Percentiles rank a stretch among this genome's conserved stretches.
Conservation (phyloP, 345 rosid genomes). For the Citrus glauca region DNA sequence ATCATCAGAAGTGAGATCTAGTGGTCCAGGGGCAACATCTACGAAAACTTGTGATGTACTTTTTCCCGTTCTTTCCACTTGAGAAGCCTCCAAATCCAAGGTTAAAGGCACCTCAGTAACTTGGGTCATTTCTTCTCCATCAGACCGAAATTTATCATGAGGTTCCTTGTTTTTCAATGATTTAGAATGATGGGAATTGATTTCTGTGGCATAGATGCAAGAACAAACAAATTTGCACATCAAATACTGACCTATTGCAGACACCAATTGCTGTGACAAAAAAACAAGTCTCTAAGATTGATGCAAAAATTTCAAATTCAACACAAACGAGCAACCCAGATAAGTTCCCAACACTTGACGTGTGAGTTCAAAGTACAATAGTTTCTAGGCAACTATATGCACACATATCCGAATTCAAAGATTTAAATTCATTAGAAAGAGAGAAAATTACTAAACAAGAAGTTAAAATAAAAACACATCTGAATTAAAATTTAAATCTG, state of each 20-base stretch:
- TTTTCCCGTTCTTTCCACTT: slow-evolving; percentile 20
- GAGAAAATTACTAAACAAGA: neutral
- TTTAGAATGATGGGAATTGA: slow-evolving; percentile 21
- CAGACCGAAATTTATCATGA: slow-evolving; percentile 13
- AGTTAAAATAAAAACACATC: neutral
- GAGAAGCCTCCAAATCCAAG: slow-evolving; percentile 21
- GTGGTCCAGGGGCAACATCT: slow-evolving; percentile 14
- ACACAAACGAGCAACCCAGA: neutral
- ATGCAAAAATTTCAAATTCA: neutral
- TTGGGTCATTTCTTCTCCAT: slow-evolving; percentile 36
- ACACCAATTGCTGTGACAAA: neutral
- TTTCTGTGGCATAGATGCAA: slow-evolving; percentile 14
- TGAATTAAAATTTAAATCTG: neutral
- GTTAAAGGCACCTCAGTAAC: slow-evolving; percentile 29
- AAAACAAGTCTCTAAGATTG: neutral
- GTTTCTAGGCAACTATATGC: neutral
- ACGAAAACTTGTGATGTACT: slow-evolving; percentile 3
- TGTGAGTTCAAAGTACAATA: neutral
- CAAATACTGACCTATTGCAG: neutral
- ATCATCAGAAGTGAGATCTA: slow-evolving; percentile 43
- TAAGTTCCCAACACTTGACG: neutral
- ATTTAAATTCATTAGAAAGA: neutral
- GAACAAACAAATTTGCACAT: neutral
- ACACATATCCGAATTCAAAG: neutral
- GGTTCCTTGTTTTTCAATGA: slow-evolving; percentile 20